Evolutionary conservation across 768 basidiomycete species (phyloP).

Genomic region (Amanita jacksonii): DNA sequence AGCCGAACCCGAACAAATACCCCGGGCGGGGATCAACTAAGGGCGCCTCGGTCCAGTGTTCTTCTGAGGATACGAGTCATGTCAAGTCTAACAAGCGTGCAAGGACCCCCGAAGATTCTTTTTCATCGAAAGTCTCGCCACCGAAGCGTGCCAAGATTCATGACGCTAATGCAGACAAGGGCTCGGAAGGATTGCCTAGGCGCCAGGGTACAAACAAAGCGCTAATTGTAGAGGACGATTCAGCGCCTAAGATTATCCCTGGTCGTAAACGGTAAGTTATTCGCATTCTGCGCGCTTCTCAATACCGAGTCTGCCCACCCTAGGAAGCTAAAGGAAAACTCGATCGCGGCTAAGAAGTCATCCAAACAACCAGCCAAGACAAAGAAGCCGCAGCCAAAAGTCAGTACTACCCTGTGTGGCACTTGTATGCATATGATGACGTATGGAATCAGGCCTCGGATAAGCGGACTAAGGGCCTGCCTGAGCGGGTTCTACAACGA

Average conservation of each 20-base stretch:
- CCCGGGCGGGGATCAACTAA: not conserved
- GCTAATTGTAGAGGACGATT: not conserved
- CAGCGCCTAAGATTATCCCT: not conserved
- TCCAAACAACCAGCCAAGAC: not conserved
- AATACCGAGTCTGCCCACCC: slow-evolving; percentile 9
- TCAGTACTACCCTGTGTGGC: not conserved
- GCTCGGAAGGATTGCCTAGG: not conserved
- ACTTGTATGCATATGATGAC: not conserved
- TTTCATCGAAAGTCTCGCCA: not conserved
- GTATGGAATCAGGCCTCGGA: slow-evolving; percentile 1
- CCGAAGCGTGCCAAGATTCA: slow-evolving; percentile 1
- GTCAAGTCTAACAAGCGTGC: not conserved
- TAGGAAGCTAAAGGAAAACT: slow-evolving; percentile 27
- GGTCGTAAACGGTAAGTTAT: not conserved
- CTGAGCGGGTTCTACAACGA: slow-evolving; percentile 28
- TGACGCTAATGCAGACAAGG: not conserved
- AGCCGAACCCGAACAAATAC: not conserved
- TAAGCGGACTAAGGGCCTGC: slow-evolving; percentile 22
- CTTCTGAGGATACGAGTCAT: not conserved
- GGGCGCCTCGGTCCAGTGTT: not conserved
- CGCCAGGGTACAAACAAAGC: not conserved
- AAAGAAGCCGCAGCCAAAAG: slow-evolving; percentile 4
- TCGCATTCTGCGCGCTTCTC: not conserved
- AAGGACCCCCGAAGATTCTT: slow-evolving; percentile 4
- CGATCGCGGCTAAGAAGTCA: slow-evolving; percentile 2